phyloP scores from a whole-genome alignment of 306 rosid species.

The Trifolium fragiferum region DNA sequence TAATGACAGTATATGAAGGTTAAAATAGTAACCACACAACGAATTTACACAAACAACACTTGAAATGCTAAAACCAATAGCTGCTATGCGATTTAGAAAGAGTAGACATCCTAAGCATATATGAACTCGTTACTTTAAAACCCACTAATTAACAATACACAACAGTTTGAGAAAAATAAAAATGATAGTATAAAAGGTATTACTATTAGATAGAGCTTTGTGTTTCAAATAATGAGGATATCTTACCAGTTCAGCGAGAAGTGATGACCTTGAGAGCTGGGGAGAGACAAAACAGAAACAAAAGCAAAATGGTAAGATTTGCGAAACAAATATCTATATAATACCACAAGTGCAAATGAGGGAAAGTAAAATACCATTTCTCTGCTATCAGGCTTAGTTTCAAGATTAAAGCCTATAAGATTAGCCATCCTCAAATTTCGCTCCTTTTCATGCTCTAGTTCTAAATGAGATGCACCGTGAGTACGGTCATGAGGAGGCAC shows the following conservation, averaged over 20 bases:
- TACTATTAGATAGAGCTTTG: background rate
- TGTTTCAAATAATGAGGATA: background rate
- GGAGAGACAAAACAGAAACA: conserved; percentile 24
- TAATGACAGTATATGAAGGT: too few species aligned
- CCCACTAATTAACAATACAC: background rate
- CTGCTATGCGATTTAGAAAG: background rate
- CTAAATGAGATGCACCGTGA: conserved; percentile 79
- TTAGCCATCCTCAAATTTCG: conserved; percentile 89
- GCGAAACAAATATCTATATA: conserved; percentile 11
- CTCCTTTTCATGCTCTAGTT: conserved; percentile 88
- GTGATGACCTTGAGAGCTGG: conserved; percentile 89
- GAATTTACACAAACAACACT: background rate
- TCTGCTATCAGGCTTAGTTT: conserved; percentile 79
- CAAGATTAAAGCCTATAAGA: conserved; percentile 91
- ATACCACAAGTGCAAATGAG: conserved; percentile 9
- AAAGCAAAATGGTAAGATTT: conserved; percentile 39
- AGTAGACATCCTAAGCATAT: background rate
- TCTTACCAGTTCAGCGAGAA: conserved; percentile 91
- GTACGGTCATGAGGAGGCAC: conserved; percentile 80
- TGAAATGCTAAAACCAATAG: background rate
- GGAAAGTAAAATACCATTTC: conserved; percentile 70
- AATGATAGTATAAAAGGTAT: background rate
- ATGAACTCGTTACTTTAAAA: background rate
- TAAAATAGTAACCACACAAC: too few species aligned
- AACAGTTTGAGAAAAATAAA: background rate